Percentiles rank a stretch among this genome's conserved stretches.
These are phyloP conservation scores for Cyberlindnera xishuangbannaensis DNA, from an alignment of 805 yeast genomes.

Conservation along the genomic window DNA sequence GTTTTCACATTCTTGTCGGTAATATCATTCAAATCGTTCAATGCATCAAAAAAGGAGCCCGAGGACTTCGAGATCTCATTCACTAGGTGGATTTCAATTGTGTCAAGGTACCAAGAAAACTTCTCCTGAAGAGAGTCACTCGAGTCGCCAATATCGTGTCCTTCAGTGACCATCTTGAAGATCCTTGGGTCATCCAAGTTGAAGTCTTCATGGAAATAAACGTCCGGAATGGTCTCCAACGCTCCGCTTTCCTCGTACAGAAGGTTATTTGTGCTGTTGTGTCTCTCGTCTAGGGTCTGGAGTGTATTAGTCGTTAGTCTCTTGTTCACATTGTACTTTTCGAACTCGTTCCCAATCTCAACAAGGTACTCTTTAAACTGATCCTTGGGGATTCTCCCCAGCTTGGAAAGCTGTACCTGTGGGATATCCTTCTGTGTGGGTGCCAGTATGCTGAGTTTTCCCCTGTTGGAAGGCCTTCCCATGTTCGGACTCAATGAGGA, in stretches of 20 bases:
- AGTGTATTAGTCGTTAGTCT: conserved; percentile 34
- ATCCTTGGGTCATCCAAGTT: conserved; percentile 83
- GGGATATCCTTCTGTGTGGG: conserved; percentile 88
- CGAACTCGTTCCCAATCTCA: conserved; percentile 39
- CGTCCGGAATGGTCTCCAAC: conserved; percentile 53
- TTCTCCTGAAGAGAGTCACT: conserved; percentile 67
- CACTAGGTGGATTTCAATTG: conserved; percentile 75
- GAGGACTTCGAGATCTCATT: conserved; percentile 82
- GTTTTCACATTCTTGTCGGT: conserved; percentile 49
- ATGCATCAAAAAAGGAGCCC: conserved; percentile 74
- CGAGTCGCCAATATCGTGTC: conserved; percentile 42
- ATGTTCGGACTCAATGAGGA: conserved; percentile 23
- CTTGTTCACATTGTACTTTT: conserved; percentile 36
- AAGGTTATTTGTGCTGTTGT: conserved; percentile 11
- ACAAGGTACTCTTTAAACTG: conserved; percentile 40
- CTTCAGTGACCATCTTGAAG: conserved; percentile 68
- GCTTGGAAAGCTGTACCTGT: conserved; percentile 57
- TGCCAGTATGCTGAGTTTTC: conserved; percentile 44
- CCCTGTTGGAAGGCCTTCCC: conserved; percentile 24
- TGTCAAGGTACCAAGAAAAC: conserved; percentile 76
- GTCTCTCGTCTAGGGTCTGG: conserved; percentile 14
- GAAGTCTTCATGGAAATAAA: conserved; percentile 64
- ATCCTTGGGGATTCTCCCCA: conserved; percentile 38
- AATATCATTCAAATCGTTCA: conserved; percentile 69
- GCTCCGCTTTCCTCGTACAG: conserved; percentile 21